Conservation (phyloP, 352 stramenopile genomes). For the Phytophthora quininea region DNA sequence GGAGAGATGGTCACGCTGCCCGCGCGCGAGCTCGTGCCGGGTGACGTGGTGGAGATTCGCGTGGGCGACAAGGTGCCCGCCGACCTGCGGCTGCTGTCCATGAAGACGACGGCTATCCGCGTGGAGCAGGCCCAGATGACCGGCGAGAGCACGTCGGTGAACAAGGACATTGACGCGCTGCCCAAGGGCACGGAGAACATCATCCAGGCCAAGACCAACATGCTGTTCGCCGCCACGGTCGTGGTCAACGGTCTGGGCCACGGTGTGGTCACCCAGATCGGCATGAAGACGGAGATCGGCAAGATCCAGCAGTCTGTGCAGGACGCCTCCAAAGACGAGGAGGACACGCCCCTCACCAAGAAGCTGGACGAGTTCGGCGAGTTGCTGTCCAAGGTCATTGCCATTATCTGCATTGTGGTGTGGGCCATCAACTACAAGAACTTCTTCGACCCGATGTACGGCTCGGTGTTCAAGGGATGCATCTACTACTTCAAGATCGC, state of each 20-base stretch:
- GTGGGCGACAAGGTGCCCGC: slow-evolving; percentile 64
- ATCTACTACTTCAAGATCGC: slow-evolving; percentile 50
- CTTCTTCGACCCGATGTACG: slow-evolving; percentile 84
- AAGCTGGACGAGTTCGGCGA: slow-evolving; percentile 99
- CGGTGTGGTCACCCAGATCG: slow-evolving; percentile 95
- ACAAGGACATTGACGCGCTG: slow-evolving; percentile 90
- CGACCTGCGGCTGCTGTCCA: slow-evolving; percentile 52
- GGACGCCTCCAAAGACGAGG: slow-evolving; percentile 92
- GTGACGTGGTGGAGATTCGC: slow-evolving; percentile 56
- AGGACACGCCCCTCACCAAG: slow-evolving; percentile 96
- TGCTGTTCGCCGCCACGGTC: slow-evolving; percentile 98
- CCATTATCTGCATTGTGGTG: slow-evolving; percentile 96
- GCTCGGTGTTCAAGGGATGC: slow-evolving; percentile 93
- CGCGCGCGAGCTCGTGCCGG: slow-evolving; percentile 53
- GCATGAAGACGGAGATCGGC: slow-evolving; percentile 99
- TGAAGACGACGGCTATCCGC: slow-evolving; percentile 95
- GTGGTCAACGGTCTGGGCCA: slow-evolving; percentile 95
- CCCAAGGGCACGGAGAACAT: slow-evolving; percentile 71
- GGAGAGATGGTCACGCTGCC: slow-evolving; percentile 42
- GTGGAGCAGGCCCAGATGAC: slow-evolving; percentile 97
- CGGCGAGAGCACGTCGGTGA: slow-evolving; percentile 94
- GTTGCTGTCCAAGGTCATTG: slow-evolving; percentile 96
- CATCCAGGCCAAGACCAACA: slow-evolving; percentile 94
- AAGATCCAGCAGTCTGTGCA: slow-evolving; percentile 96
- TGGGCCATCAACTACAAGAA: slow-evolving; percentile 89